Evolutionary conservation across 345 rosid genomes (phyloP), one percentile per base, ranked within the genome.

Genomic region (Camelina hispida): DNA sequence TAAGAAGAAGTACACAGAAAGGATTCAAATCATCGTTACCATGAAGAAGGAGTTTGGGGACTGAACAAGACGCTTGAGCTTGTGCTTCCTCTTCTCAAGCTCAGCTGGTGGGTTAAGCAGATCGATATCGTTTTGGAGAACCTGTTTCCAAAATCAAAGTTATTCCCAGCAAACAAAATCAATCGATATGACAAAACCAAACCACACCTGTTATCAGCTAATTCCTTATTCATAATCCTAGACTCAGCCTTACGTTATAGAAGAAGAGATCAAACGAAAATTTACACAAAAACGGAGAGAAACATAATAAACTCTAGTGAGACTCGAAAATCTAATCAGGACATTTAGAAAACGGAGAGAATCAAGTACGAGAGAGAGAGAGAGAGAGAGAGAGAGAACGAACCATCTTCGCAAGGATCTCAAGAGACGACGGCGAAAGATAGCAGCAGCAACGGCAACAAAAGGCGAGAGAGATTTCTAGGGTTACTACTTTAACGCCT

Each of bases 81-180:
- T 89, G 81, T 89, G 95, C 83, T 89, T 89, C 83, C 79, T 86
- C 88, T 89, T 89, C 86, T 89, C 95, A 34, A 87, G 85, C 84
- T 86, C 90, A 13, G 81, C 89, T 3, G 92, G 95, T 18, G 92
- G 95, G 75, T 89, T 86, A 69, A 87, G 83, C 79, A 84, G 80
- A 77, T 89, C 92, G 54, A 89, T 77, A 69, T 89, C 92, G 75
- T 89, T 89, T 64, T 87, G 90, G 46, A 88, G 85, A 79, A 86
- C 93, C 88, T 85, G 44, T 52, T 59, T 28, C 32, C 71, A 28
- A 7, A 7, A 54, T 64, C 67, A 59, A 43, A 34, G 9, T 25
- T 25, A 34, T 34, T 2, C 37, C 37, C 37, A 34, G 37, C 9
- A 34, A 34, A 34, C 9, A 6, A 35, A 35, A 35, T 35, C 38